These are phyloP conservation scores for Blastobotrys serpentis DNA, from an alignment of 1,139 yeast species.

Conservation along the genomic window DNA sequence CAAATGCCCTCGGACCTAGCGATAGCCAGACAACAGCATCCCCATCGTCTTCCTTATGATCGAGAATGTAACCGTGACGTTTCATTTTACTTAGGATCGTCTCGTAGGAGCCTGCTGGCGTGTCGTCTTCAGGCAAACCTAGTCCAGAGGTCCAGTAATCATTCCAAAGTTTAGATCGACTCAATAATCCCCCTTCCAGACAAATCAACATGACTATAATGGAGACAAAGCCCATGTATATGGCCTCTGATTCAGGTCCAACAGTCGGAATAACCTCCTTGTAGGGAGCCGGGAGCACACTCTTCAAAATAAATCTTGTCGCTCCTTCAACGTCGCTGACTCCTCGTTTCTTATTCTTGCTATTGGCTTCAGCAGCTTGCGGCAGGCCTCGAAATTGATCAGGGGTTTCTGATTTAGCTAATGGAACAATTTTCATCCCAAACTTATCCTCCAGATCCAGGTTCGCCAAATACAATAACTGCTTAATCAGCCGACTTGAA, in stretches of 20 bases:
- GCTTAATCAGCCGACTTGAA: neutral
- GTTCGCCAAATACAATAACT: constrained; percentile 9
- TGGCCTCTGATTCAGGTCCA: neutral
- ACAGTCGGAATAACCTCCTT: neutral
- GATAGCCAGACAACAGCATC: neutral
- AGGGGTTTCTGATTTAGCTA: constrained; percentile 13
- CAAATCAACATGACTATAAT: constrained; percentile 14
- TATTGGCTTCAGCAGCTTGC: neutral
- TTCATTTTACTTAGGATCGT: constrained; percentile 11
- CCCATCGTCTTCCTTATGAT: neutral
- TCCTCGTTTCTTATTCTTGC: constrained; percentile 5
- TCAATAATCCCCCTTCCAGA: constrained; percentile 12
- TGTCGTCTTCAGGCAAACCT: constrained; percentile 4
- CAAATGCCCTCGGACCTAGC: constrained; percentile 11
- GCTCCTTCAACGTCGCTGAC: constrained; percentile 7
- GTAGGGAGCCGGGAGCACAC: constrained; percentile 9
- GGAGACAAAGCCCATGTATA: constrained; percentile 7
- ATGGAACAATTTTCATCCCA: constrained; percentile 15
- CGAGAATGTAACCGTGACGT: constrained; percentile 12
- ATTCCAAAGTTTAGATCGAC: neutral
- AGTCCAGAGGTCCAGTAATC: neutral
- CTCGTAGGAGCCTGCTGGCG: constrained; percentile 3
- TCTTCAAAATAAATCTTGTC: constrained; percentile 9
- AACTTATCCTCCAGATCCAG: constrained; percentile 9
- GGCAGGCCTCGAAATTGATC: constrained; percentile 12